Base-by-base conservation (phyloP, 305 asterid genomes). In the Salvia sclarea region DNA sequence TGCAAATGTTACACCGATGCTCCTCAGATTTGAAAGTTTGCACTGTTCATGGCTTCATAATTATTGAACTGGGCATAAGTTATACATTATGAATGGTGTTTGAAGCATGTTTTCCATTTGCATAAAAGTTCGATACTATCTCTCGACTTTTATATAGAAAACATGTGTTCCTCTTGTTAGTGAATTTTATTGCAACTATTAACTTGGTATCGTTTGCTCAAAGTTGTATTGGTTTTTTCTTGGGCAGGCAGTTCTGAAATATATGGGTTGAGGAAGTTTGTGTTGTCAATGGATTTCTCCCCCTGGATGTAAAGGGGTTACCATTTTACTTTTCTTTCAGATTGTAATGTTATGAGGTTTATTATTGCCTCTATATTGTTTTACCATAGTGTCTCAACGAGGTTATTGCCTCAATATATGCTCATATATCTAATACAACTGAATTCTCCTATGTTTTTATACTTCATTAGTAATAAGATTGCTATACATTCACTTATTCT, bases 381-480 rank as follows among this genome's bases (percentile, higher is more conserved):
- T 41, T 67, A 38, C 49, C 45, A 59, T 62, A 76, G 72, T 61
- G 72, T 61, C 52, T 72, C 64, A 22, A 18, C 63, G 74, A 68
- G 85, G 83, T 41, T 73, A 24, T 60, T 53, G 52, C 75, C 82
- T 79, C 67, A 61, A 64, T 74, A 79, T 55, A 31, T 60, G 41
- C 41, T 40, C 54, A 61, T 78, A 61, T 78, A 44, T 60, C 16
- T 66, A 11, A 30, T 47, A 25, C n/a, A 21, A 60, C 38, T 67
- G 64, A 35, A 41, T 41, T 47, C 48, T 25, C 11, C 10, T 44
- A 21, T 59, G 38, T 30, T 63, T 50, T 61, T 17, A 45, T 22
- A 18, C n/a, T 41, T 47, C 38, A n/a, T 30, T 40, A 20, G 17
- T 6, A 21, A 56, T 49, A 65, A 64, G 38, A 70, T 65, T 20